A percentile compares a stretch with the other conserved stretches of the same genome.
These are phyloP conservation scores for Entomortierella beljakovae DNA, from an alignment of 192 early-diverging fungal species.

Conservation along the genomic window DNA sequence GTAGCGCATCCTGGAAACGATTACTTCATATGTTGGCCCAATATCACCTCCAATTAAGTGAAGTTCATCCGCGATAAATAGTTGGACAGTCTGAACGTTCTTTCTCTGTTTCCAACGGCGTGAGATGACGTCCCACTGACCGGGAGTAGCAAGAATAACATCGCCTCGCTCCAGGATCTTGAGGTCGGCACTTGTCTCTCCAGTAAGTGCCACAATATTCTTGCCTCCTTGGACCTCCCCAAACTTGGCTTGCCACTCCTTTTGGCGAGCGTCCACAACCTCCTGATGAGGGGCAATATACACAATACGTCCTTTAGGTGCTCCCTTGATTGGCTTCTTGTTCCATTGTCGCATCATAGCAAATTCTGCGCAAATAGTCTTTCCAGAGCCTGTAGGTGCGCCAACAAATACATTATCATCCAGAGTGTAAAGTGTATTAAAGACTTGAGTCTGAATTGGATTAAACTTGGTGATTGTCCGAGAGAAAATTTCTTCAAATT, in stretches of 20 bases:
- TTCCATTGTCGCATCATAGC: constrained; percentile 92
- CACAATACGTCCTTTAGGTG: constrained; percentile 76
- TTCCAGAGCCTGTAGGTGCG: constrained; percentile 94
- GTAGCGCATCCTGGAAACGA: constrained; percentile 94
- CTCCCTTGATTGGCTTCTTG: constrained; percentile 47
- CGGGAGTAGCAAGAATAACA: constrained; percentile 89
- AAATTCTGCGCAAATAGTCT: constrained; percentile 96
- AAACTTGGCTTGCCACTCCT: constrained; percentile 89
- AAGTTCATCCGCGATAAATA: constrained; percentile 95
- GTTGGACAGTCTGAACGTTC: constrained; percentile 88
- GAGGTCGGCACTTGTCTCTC: constrained; percentile 91
- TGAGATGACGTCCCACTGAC: constrained; percentile 95
- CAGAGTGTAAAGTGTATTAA: constrained; percentile 87
- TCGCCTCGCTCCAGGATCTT: constrained; percentile 93
- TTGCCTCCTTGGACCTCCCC: constrained; percentile 87
- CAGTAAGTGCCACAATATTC: constrained; percentile 87
- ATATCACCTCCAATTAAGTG: constrained; percentile 93
- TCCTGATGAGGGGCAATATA: constrained; percentile 94
- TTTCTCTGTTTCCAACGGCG: constrained; percentile 96
- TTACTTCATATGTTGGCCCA: constrained; percentile 93
- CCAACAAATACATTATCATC: constrained; percentile 95
- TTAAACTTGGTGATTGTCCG: constrained; percentile 80
- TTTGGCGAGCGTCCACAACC: constrained; percentile 78
- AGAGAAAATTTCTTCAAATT: constrained; percentile 77
- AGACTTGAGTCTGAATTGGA: constrained; percentile 96